Evolutionary conservation across 2,329 filamentous ascomycete species (phyloP).

Genomic region (Nothophoma quercina): DNA sequence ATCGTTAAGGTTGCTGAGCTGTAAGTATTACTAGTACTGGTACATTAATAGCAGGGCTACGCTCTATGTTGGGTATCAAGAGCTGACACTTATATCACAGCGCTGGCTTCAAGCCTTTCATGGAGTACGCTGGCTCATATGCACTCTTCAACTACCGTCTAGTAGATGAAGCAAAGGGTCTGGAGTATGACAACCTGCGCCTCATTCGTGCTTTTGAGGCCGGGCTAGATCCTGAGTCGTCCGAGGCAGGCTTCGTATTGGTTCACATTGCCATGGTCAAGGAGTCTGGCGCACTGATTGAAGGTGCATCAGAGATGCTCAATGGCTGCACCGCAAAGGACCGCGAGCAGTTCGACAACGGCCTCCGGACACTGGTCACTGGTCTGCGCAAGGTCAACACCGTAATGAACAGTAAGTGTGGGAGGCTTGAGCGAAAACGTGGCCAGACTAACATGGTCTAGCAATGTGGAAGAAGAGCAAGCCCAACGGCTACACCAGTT

Average conservation of each 20-base stretch:
- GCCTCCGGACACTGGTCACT: conserved; percentile 58
- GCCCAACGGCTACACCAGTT: conserved; percentile 83
- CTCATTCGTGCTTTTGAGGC: conserved; percentile 91
- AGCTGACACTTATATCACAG: conserved; percentile 44
- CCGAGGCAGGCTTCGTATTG: conserved; percentile 94
- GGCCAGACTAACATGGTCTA: conserved; percentile 37
- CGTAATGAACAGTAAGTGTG: conserved; percentile 76
- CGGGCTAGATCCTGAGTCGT: conserved; percentile 84
- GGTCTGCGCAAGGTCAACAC: conserved; percentile 75
- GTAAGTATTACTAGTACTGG: conserved; percentile 67
- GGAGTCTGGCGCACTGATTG: conserved; percentile 79
- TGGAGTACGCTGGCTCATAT: conserved; percentile 78
- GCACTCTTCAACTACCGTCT: conserved; percentile 69
- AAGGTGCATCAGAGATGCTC: conserved; percentile 73
- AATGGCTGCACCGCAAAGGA: conserved; percentile 55
- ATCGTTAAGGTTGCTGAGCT: conserved; percentile 84
- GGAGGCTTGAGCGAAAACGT: too few relatives aligned
- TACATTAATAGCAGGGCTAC: too few relatives aligned
- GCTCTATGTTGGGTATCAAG: background rate
- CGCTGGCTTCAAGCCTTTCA: conserved; percentile 84
- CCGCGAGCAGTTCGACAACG: conserved; percentile 68
- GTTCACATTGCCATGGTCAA: conserved; percentile 96
- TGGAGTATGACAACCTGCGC: conserved; percentile 71
- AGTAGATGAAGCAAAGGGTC: conserved; percentile 62
- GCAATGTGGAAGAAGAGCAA: conserved; percentile 91